Percentiles rank a stretch among this genome's conserved stretches.
These are phyloP conservation scores for Pseudonitzschia delicatissima DNA, from an alignment of 108 stramenopile species.

Conservation along the genomic window DNA sequence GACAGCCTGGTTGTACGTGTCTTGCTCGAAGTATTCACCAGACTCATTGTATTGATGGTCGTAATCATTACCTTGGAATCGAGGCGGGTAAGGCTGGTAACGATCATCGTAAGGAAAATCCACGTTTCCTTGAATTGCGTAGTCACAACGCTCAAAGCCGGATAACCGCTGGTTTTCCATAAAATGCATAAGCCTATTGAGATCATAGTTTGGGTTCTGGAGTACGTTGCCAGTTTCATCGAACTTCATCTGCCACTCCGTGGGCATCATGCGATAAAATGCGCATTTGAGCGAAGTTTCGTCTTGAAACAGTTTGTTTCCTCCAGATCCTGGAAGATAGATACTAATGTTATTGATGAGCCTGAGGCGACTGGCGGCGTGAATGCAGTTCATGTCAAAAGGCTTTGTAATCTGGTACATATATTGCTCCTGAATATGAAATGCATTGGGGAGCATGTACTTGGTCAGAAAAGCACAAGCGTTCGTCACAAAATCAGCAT, in stretches of 20 bases:
- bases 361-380: background rate
- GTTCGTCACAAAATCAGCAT: background rate
- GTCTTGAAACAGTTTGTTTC: background rate
- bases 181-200: background rate
- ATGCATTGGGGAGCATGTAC: background rate
- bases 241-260: background rate
- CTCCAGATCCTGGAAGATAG: background rate
- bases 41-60: too few species aligned
- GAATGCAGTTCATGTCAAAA: background rate
- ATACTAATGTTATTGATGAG: background rate
- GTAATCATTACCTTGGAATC: too few species aligned
- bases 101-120: too few species aligned
- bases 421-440: background rate
- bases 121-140: too few species aligned
- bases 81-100: too few species aligned
- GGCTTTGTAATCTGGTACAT: background rate
- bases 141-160: too few species aligned
- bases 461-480: background rate
- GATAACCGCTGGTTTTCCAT: background rate
- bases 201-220: background rate
- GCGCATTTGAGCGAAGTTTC: background rate
- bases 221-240: background rate
- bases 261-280: background rate
- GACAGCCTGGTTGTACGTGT: too few species aligned
- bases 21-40: too few species aligned